phyloP scores from a whole-genome alignment of 805 yeast species.

The Wickerhamomyces canadensis region DNA sequence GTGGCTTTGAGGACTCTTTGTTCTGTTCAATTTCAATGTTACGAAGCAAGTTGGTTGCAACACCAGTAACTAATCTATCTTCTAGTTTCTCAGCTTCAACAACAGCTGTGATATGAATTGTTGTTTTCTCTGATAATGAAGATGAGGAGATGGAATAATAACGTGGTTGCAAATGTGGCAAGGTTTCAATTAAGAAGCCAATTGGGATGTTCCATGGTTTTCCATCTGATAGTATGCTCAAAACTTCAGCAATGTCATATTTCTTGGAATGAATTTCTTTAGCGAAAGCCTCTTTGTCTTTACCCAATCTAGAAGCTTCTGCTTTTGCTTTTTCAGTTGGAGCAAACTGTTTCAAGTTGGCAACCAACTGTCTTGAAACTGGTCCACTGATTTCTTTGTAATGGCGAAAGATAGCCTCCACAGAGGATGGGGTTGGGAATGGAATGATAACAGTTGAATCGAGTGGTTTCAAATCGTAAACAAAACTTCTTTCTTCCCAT shows the following conservation, averaged over 20 bases:
- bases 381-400: slow-evolving; percentile 90
- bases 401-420: slow-evolving; percentile 78
- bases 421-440: slow-evolving; percentile 81
- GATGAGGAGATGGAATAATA: slow-evolving; percentile 95
- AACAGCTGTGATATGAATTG: slow-evolving; percentile 83
- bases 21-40: slow-evolving; percentile 61
- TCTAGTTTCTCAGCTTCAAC: slow-evolving; percentile 50
- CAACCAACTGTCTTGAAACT: slow-evolving; percentile 81
- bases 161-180: slow-evolving; percentile 85
- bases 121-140: slow-evolving; percentile 66
- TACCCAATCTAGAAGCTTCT: slow-evolving; percentile 42
- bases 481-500: slow-evolving; percentile 41
- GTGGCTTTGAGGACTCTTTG: slow-evolving; percentile 35
- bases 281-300: slow-evolving; percentile 67
- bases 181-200: slow-evolving; percentile 73
- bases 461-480: slow-evolving; percentile 58
- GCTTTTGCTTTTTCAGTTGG: slow-evolving; percentile 52
- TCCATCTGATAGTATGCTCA: slow-evolving; percentile 57
- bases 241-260: slow-evolving; percentile 71
- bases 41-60: slow-evolving; percentile 82
- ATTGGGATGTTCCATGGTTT: slow-evolving; percentile 81
- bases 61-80: slow-evolving; percentile 50
- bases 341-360: slow-evolving; percentile 72
- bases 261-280: slow-evolving; percentile 53
- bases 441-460: slow-evolving; percentile 65